Conservation (phyloP, 805 yeast species). For the Kuraishia hungarica region DNA sequence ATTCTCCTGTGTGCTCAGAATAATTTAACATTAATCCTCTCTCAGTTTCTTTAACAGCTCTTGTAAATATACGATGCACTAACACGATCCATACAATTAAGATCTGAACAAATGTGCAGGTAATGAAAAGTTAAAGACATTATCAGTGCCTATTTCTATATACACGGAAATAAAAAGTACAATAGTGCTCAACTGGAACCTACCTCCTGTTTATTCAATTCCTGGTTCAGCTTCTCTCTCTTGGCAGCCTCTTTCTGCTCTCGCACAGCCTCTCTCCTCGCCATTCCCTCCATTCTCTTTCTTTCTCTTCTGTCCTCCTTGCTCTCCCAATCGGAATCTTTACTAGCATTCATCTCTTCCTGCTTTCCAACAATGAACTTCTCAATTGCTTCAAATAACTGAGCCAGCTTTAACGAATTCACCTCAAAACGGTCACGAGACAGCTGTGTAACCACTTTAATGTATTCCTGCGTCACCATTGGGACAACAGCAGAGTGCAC, state of each 20-base stretch:
- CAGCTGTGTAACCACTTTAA: conserved; percentile 41
- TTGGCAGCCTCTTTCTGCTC: background rate
- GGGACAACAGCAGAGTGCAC: conserved; percentile 21
- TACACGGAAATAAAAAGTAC: background rate
- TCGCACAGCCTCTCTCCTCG: conserved; percentile 18
- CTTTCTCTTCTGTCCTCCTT: conserved; percentile 50
- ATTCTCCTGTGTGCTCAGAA: too few relatives aligned
- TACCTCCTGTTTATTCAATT: background rate
- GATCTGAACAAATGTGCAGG: too few relatives aligned
- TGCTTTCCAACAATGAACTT: conserved; percentile 14
- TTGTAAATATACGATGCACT: too few relatives aligned
- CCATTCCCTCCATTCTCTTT: conserved; percentile 43
- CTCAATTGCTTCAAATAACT: conserved; percentile 34
- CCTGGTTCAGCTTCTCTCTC: background rate
- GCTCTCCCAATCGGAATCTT: conserved; percentile 26
- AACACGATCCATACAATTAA: too few relatives aligned
- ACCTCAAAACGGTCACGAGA: conserved; percentile 60
- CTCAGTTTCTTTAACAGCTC: too few relatives aligned
- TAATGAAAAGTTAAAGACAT: too few relatives aligned
- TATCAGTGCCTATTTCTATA: too few relatives aligned
- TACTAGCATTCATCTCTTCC: background rate
- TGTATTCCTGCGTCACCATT: conserved; percentile 44
- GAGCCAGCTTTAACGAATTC: conserved; percentile 48
- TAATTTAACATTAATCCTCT: too few relatives aligned
- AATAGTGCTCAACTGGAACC: background rate